A percentile compares a stretch with the other conserved stretches of the same genome.
Conservation (phyloP, 1,139 yeast species). For the Suhomyces ambrosiae region DNA sequence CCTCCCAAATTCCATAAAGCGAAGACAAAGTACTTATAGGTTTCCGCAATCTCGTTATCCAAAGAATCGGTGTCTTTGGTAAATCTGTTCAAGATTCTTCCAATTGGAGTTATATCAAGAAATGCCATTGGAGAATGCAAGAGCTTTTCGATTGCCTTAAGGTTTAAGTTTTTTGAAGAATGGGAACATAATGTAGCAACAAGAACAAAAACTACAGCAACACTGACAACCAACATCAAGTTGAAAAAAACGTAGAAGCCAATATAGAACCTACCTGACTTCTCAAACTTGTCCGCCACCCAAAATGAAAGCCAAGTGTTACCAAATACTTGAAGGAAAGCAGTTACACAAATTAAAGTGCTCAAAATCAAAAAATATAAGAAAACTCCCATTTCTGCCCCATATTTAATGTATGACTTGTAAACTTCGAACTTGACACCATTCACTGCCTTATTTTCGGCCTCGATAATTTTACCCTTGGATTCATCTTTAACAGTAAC, state of each 20-base stretch:
- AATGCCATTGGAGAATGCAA: conserved; percentile 58
- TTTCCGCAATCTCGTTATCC: conserved; percentile 73
- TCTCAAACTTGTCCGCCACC: conserved; percentile 59
- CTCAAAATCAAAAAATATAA: conserved; percentile 22
- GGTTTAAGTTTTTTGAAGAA: conserved; percentile 39
- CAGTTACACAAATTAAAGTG: conserved; percentile 35
- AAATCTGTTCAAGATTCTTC: conserved; percentile 69
- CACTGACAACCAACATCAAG: conserved; percentile 35
- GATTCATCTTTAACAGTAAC: conserved; percentile 21
- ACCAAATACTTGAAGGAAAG: conserved; percentile 64
- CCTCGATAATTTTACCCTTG: conserved; percentile 35
- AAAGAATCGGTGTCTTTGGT: conserved; percentile 80
- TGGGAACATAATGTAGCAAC: conserved; percentile 53
- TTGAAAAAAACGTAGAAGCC: conserved; percentile 69
- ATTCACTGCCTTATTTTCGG: conserved; percentile 23
- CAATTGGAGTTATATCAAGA: conserved; percentile 65
- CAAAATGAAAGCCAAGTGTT: conserved; percentile 88
- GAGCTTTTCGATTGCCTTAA: conserved; percentile 43
- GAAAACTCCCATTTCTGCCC: conserved; percentile 1
- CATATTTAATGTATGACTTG: conserved; percentile 12
- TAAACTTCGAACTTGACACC: conserved; percentile 18
- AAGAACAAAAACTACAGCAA: conserved; percentile 44
- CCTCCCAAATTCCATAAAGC: conserved; percentile 60
- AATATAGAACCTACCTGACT: conserved; percentile 60
- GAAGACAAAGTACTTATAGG: conserved; percentile 50